Evolutionary conservation across 2,329 filamentous ascomycete species (phyloP), one percentile per base, ranked within the genome.

Genomic region (Fusarium fujikuroi): DNA sequence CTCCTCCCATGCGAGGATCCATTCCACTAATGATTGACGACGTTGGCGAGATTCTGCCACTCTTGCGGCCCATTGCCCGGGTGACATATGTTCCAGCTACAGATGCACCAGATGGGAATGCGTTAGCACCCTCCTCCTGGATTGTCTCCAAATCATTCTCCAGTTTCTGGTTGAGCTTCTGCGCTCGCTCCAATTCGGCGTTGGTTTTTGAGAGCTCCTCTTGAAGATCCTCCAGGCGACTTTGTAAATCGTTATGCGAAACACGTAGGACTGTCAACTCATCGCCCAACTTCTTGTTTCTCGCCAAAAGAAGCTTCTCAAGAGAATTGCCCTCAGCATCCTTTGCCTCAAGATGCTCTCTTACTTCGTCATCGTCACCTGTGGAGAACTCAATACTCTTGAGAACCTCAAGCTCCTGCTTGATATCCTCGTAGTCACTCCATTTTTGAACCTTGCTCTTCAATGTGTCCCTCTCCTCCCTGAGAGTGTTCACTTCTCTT

Each of bases 1-100:
- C 80, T 53, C 83, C 85, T 53, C 83, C 85, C 46, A 76, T 72
- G 47, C 90, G 88, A 28, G 93, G 91, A 78, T 97, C 93, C 79
- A 98, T 95, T n/a, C 96, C 96, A 68, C 95, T 98, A 77, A 99
- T 98, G 77, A 99, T 98, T 25, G 95, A 98, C 8, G 95, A 98
- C 2, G 96, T 98, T 1, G 96, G 97, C 6, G 96, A 98, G 21
- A 92, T 89, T 56, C 87, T 86, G 44, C 92, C 89, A 36, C 92
- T 90, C 77, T 91, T 90, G 54, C 93, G 89, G 23, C 89, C 87
- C 3, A 87, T 86, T 43, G 86, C 86, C 18, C 86, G 82, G 5
- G 88, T 95, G 58, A 91, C 90, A 80, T 97, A 97, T 7, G 95
- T 98, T 44, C 95, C 95, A 5, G 95, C 95, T 44, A 98, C 93